Base-by-base conservation (phyloP, 2,329 filamentous ascomycete genomes). In the Penicillium expansum region DNA sequence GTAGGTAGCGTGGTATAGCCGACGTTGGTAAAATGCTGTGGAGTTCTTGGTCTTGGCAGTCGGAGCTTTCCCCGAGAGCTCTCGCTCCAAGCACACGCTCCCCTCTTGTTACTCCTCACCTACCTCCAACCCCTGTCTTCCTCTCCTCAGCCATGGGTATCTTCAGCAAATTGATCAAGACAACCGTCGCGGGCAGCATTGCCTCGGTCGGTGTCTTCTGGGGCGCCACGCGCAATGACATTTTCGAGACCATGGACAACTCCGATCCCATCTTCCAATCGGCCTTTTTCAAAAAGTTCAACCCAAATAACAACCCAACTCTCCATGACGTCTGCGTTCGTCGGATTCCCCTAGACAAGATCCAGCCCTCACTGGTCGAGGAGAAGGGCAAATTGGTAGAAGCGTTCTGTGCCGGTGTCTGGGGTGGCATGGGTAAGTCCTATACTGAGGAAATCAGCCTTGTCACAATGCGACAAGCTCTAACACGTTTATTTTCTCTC, bases 351-450 rank as follows among this genome's bases (percentile, higher is more conserved):
- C 69, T 91, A 48, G 76, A 76, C 45, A 83, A 86, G 67, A 84
- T 91, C 59, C 81, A 83, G 30, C 86, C 87, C 0, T 83, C 87
- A 61, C 76, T 91, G 52, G 74, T 90, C 14, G 78, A 87, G 67
- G 80, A 83, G 62, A 84, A 83, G 67, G 79, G 81, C 32, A 79
- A 84, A 62, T 76, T 90, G 48, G 82, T 83, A 1, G 79, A 88
- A 63, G 84, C 83, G 62, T 89, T 89, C 68, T 88, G 85, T 68
- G 83, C 84, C 13, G 86, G 86, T 43, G 75, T 89, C 48, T 91
- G 84, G 87, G 81, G 82, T 60, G 86, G 85, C 55, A 79, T 80
- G 69, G 86, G 87, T 89, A 72, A 59, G 80, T 50, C 24, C 44
- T 35, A 47, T 39, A 39, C 16, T 20, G 8, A n/a, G 29, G 30